These are phyloP conservation scores for Skeletonema grethae DNA, from an alignment of 108 stramenopile species.

Conservation along the genomic window DNA sequence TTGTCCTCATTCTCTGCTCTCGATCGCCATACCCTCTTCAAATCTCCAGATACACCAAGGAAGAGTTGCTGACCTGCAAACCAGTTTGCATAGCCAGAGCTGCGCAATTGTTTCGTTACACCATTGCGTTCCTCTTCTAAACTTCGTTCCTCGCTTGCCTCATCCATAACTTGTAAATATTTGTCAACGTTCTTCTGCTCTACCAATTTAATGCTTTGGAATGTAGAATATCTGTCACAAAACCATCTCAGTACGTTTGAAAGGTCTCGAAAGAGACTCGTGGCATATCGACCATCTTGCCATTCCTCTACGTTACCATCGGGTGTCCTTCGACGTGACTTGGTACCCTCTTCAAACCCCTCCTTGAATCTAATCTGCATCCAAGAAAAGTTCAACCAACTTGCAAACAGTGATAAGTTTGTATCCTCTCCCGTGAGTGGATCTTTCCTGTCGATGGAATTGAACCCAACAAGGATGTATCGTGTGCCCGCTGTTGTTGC, in stretches of 20 bases:
- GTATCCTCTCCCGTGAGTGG: slow-evolving; percentile 43
- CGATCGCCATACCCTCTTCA: slow-evolving; percentile 6
- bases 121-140: slow-evolving; percentile 4
- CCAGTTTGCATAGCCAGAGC: slow-evolving; percentile 27
- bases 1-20: slow-evolving; percentile 18
- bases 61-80: slow-evolving; percentile 34
- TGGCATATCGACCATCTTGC: slow-evolving; percentile 10
- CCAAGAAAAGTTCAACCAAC: slow-evolving; percentile 61
- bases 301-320: slow-evolving; percentile 1
- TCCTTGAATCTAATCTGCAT: slow-evolving; percentile 47
- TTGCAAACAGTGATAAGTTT: slow-evolving; percentile 50
- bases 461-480: slow-evolving; percentile 70
- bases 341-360: slow-evolving; percentile 19
- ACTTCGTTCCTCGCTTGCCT: slow-evolving; percentile 21
- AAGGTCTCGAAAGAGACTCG: slow-evolving; percentile 8
- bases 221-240: slow-evolving; percentile 17
- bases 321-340: slow-evolving; percentile 1
- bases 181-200: slow-evolving; percentile 1
- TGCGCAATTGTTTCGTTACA: slow-evolving; percentile 13
- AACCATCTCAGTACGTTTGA: background rate
- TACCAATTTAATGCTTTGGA: slow-evolving; percentile 14
- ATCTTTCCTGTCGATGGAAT: slow-evolving; percentile 63
- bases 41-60: slow-evolving; percentile 28
- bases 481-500: slow-evolving; percentile 58
- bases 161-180: slow-evolving; percentile 29